Conservation (phyloP, 805 yeast species). For the Pichia eremophila region DNA sequence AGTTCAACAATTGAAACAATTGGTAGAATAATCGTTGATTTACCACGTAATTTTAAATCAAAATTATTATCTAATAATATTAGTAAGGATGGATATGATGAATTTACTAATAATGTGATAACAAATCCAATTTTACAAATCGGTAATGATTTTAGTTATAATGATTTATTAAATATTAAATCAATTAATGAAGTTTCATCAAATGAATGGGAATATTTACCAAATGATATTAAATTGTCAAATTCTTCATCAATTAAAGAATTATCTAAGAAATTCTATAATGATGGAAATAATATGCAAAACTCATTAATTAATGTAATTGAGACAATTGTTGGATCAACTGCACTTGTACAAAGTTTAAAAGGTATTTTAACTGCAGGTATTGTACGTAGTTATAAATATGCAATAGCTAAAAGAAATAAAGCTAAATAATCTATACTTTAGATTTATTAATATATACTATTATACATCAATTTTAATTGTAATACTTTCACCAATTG, state of each 20-base stretch:
- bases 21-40: conserved; percentile 34
- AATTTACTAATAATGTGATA: background rate
- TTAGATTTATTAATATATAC: background rate
- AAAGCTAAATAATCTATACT: conserved; percentile 16
- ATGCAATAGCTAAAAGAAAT: conserved; percentile 63
- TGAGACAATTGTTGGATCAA: conserved; percentile 47
- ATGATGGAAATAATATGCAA: background rate
- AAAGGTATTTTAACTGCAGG: conserved; percentile 92
- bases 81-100: conserved; percentile 3
- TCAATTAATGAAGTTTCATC: conserved; percentile 15
- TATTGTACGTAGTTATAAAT: conserved; percentile 51
- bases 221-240: conserved; percentile 14
- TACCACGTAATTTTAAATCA: conserved; percentile 42
- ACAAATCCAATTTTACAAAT: no score
- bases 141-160: background rate
- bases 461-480: conserved; percentile 8
- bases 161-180: conserved; percentile 2
- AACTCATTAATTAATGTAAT: conserved; percentile 25
- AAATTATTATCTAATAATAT: conserved; percentile 24
- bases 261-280: background rate
- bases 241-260: background rate
- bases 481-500: conserved; percentile 19
- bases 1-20: conserved; percentile 27
- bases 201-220: conserved; percentile 27
- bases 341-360: conserved; percentile 67